Base-by-base conservation (phyloP, 2,329 filamentous ascomycete species). In the Paecilomyces sp. region DNA sequence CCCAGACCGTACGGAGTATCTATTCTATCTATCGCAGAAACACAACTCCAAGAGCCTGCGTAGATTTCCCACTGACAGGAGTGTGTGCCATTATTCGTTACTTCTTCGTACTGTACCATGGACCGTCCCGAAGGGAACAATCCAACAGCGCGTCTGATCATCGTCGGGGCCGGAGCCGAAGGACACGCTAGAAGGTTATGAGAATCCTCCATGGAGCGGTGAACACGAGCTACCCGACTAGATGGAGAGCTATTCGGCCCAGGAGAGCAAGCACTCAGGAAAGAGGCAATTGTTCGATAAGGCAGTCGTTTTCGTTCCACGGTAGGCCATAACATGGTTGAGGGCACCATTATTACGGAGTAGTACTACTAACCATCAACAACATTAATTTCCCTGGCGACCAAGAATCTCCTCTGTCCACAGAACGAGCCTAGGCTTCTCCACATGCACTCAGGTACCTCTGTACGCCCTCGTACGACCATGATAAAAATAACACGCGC, bases 141-240 rank as follows among this genome's bases (percentile, higher is more conserved):
- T 47, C 41, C 41, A 47, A 47, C 41, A 18, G 18, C 41, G 36
- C 41, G 41, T 47, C 41, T 47, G 41, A 47, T 47, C 41, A 47
- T 47, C 24, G 51, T 53, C 15, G 51, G 51, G 51, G 51, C 51
- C 13, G 28, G 28, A 24, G n/a, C 51, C 15, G 18, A 30, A 11
- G 22, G 51, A 30, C 51, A 53, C 51, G 51, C 51, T 53, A 53
- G 51, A 53, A 53, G 51, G 24, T 30, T 22, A 22, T 53, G 28
- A 30, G 51, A 53, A 53, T 53, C 51, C 51, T 53, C 51, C 24
- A 53, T 53, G 51, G 51, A 53, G 51, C 51, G 51, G 51, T 53
- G 51, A 53, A 53, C 51, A 53, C 51, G 51, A 53, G 22, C 51
- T 53, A 24, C 50, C 7, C 22, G 50, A 24, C 18, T 25, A 53